Base-by-base conservation (phyloP, 768 basidiomycete species). In the Thelephora ganbajun region DNA sequence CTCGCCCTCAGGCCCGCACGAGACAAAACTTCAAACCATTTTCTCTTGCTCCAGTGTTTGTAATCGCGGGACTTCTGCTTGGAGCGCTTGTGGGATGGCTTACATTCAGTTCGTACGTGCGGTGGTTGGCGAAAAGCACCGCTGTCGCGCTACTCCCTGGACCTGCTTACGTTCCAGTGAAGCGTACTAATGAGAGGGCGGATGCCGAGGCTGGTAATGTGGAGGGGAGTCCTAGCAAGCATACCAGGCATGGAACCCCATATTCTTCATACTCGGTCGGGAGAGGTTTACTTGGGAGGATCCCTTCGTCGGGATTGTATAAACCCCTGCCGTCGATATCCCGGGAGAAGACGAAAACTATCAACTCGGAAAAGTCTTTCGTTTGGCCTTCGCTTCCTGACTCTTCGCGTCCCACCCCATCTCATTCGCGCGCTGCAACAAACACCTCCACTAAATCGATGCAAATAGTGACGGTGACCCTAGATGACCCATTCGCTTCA, bases 1-100 rank as follows among this genome's bases (percentile, higher is more conserved):
- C 18, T 46, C 56, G n/a, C 43, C 50, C 22, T 48, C 19, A 20
- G 11, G 19, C 37, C 45, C 6, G 45, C 33, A 22, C 3, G 22
- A 30, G 13, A 3, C 20, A 36, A 2, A 33, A 34, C n/a, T 61
- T 62, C 50, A 53, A 61, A n/a, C 33, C 55, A 3, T 52, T 53
- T 9, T 61, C 60, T 42, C 60, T 64, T 12, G 53, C 59, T 1
- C 59, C 61, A 0, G 37, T 65, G 11, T 64, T 64, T 26, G 56
- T 55, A 2, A 45, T 53, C 1, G 47, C 60, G 2, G 63, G 59
- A 23, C 56, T 57, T 6, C 33, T 54, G 0, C 47, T 55, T 12
- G 63, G 64, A 3, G 51, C 50, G 11, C 47, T 59, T 2, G 43
- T 35, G 3, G 48, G 57, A 4, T 57, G 60, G 54, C 43, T 58